These are phyloP conservation scores for Boletus rex-veris DNA, from an alignment of 768 basidiomycete species.

Conservation along the genomic window DNA sequence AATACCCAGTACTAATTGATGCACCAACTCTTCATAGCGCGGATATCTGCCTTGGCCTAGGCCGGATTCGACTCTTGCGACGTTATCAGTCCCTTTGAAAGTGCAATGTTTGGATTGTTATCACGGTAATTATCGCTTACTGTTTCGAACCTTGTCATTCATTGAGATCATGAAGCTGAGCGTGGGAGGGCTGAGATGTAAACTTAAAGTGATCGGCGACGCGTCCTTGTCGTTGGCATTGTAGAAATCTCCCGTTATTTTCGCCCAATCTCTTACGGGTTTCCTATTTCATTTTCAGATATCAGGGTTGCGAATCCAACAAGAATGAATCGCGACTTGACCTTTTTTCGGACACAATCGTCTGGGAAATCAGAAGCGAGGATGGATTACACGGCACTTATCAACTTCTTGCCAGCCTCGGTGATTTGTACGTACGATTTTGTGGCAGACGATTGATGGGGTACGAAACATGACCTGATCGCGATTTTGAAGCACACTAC, in stretches of 20 bases:
- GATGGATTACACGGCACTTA: not conserved
- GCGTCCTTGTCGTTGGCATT: too few relatives aligned
- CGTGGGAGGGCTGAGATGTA: slow-evolving; percentile 1
- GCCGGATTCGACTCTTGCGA: too few relatives aligned
- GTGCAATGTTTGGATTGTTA: not conserved
- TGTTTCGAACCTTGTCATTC: too few relatives aligned
- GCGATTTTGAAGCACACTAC: not conserved
- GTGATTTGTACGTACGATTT: not conserved
- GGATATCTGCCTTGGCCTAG: too few relatives aligned
- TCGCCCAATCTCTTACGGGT: slow-evolving; percentile 13
- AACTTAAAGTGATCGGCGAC: not conserved
- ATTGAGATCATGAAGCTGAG: too few relatives aligned
- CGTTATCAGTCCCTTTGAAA: too few relatives aligned
- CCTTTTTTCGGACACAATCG: not conserved
- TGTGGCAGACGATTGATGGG: slow-evolving; percentile 4
- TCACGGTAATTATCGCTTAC: too few relatives aligned
- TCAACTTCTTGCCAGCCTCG: not conserved
- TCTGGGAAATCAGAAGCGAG: not conserved
- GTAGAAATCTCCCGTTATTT: slow-evolving; percentile 17
- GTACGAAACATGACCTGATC: not conserved
- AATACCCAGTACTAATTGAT: too few relatives aligned
- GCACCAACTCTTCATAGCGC: not conserved
- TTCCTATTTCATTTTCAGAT: slow-evolving; percentile 1
- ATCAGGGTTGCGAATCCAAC: not conserved
- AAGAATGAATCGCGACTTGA: not conserved